Base-by-base conservation (phyloP, 352 stramenopile species). In the Pythium phragmitis region DNA sequence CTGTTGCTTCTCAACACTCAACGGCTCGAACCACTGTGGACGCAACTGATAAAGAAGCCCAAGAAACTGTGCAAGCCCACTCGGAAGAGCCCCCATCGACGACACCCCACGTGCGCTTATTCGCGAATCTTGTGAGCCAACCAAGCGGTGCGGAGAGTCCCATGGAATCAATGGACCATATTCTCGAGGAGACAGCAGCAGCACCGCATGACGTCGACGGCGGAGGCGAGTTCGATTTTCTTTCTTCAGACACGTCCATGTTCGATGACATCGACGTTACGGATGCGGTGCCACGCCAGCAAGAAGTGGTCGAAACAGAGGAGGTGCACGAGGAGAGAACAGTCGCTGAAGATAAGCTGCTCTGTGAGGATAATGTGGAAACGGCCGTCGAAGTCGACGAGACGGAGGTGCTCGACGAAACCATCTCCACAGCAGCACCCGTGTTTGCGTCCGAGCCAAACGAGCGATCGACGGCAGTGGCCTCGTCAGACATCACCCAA, bases 401-500 rank as follows among this genome's bases (percentile, higher is more conserved):
- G 21, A 50, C 4, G 4, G 21, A 26, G 9, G 2, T 47, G 14
- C 21, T 50, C 13, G 36, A 16, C 11, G 51, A 36, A 11, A 23
- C 17, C 7, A 39, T 19, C 11, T 8, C 21, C 26, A 30, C 48
- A 11, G 12, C 26, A 16, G 6, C 47, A 8, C 52, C 47, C 13
- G 4, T 30, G 26, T 30, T 34, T 43, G 2, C 28, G 2, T 14
- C 45, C 4, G 53, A 58, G 34, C 42, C 41, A 50, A 69, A 17
- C 16, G 50, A 70, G 26, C 56, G 51, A 7, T 65, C 56, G 3
- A 7, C 61, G 1, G 54, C 56, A 4, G 51, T 58, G 6, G 67
- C 66, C 11, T 80, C 69, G n/a, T 56, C 52, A 0, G 77, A 87
- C 39, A 79, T 87, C 26, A 84, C 79, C 0, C 66, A 82, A 55